Evolutionary conservation across 768 basidiomycete species (phyloP).

Genomic region (Postia placenta): DNA sequence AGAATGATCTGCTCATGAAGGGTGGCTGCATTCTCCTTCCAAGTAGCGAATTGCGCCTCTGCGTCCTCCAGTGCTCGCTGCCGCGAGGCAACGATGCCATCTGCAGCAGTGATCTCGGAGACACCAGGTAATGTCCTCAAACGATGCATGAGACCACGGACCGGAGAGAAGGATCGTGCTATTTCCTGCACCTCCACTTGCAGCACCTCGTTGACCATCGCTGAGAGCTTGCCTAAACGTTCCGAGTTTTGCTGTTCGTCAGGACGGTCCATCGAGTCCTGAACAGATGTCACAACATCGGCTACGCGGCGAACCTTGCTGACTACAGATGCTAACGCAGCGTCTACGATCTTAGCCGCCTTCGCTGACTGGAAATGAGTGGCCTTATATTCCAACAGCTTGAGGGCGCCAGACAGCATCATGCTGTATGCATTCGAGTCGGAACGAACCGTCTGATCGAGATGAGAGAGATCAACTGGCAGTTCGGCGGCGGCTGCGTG

Average conservation of each 20-base stretch:
- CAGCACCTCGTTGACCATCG: conserved; percentile 30
- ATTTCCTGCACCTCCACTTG: conserved; percentile 31
- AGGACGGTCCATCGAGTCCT: conserved; percentile 27
- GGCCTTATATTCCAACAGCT: conserved; percentile 41
- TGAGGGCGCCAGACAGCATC: conserved; percentile 49
- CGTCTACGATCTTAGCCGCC: conserved; percentile 50
- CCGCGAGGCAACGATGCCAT: conserved; percentile 44
- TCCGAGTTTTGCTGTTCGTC: conserved; percentile 23
- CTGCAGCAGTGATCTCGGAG: conserved; percentile 39
- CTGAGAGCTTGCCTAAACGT: conserved; percentile 31
- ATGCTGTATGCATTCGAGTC: conserved; percentile 68
- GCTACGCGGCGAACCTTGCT: conserved; percentile 29
- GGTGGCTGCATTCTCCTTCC: conserved; percentile 33
- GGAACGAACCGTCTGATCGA: conserved; percentile 63
- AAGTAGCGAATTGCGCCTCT: conserved; percentile 41
- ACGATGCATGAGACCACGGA: conserved; percentile 46
- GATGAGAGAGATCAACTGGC: conserved; percentile 48
- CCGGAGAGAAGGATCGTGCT: conserved; percentile 42
- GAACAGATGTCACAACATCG: conserved; percentile 34
- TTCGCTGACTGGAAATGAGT: conserved; percentile 45
- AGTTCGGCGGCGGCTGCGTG: conserved; percentile 30
- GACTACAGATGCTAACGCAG: conserved; percentile 30
- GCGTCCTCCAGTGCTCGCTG: conserved; percentile 44
- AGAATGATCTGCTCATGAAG: conserved; percentile 32
- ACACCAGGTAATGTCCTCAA: conserved; percentile 47